Percentiles rank a stretch among this genome's conserved stretches.
phyloP scores from a whole-genome alignment of 2,329 filamentous ascomycete species.

The Nakataea oryzae region DNA sequence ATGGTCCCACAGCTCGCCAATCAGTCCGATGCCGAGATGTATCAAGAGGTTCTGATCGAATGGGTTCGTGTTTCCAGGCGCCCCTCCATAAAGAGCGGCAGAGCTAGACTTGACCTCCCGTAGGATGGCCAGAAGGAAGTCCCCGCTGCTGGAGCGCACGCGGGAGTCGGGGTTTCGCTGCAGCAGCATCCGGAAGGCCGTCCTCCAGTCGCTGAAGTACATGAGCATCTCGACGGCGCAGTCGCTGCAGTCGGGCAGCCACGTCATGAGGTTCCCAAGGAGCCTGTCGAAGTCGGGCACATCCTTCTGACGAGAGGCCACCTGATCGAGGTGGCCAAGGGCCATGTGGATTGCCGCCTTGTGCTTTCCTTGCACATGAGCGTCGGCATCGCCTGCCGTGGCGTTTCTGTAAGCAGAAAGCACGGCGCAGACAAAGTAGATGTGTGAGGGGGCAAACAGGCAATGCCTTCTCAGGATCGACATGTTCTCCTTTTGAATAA shows the following conservation, averaged over 20 bases:
- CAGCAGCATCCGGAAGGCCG: constrained; percentile 53
- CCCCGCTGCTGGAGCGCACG: constrained; percentile 42
- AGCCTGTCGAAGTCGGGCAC: constrained; percentile 47
- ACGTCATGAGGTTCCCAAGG: constrained; percentile 28
- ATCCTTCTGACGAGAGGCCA: constrained; percentile 63
- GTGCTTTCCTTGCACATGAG: constrained; percentile 17
- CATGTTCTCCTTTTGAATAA: constrained; percentile 64
- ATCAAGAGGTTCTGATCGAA: constrained; percentile 27
- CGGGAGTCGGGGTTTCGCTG: constrained; percentile 46
- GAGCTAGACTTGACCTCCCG: constrained; percentile 35
- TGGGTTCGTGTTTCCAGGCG: constrained; percentile 5
- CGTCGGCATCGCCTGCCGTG: constrained; percentile 12
- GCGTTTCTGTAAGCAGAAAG: constrained; percentile 27
- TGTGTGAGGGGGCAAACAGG: constrained; percentile 64
- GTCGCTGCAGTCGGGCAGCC: constrained; percentile 36
- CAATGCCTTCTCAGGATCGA: constrained; percentile 66
- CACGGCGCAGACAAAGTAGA: constrained; percentile 53
- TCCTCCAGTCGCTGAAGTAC: constrained; percentile 46
- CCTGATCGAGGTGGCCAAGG: constrained; percentile 62
- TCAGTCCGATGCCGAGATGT: constrained; percentile 14
- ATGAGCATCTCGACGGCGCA: constrained; percentile 50
- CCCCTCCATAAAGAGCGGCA: constrained; percentile 35
- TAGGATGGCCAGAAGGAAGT: constrained; percentile 42
- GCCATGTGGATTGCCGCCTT: constrained; percentile 40
- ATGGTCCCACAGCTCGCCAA: constrained; percentile 41